Evolutionary conservation across 495 filamentous ascomycete species (phyloP), one percentile per base, ranked within the genome.

Genomic region (Astrothelium macrocarpum): DNA sequence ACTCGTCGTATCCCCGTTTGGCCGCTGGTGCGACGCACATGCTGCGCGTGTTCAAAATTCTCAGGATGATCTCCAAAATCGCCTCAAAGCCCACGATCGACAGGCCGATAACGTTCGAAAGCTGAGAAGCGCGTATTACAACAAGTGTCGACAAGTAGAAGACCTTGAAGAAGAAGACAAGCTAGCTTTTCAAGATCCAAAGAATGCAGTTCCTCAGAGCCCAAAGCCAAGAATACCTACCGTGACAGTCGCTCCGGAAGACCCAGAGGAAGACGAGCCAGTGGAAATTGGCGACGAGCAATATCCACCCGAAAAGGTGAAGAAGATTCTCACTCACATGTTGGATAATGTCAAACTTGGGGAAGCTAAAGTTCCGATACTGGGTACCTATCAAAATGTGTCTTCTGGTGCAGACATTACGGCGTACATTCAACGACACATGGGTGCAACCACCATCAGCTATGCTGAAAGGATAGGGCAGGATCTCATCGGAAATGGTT

Each of bases 131-230:
- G 84, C 87, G 66, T 99, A 99, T 76, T 99, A 96, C 83, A 97
- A 96, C 79, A 97, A 97, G 76, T 99, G 94, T 71, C 88, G 94
- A 53, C 82, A 95, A 49, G 86, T 97, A 7, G 94, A 99, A 74
- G 94, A 99, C 71, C 75, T 97, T 61, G 95, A 97, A 70, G 94
- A 99, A 75, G 94, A 99, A 81, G 96, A 96, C 72, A 97, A 97
- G 76, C 84, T 99, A 14, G 92, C 90, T 32, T 97, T 97, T 73
- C 90, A 97, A 71, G 90, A 90, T 65, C 90, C 92, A 1, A 75
- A 67, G 74, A 75, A 67, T 66, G 76, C 68, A 72, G 77, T 80
- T 65, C 81, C 81, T 53, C 80, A 82, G 68, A 87, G 85, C 74
- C 86, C 86, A 5, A 85, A 83, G 65, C 72, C 60, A 2, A 73